phyloP scores from a whole-genome alignment of 441 rosid species.

The Croton laevigatus region DNA sequence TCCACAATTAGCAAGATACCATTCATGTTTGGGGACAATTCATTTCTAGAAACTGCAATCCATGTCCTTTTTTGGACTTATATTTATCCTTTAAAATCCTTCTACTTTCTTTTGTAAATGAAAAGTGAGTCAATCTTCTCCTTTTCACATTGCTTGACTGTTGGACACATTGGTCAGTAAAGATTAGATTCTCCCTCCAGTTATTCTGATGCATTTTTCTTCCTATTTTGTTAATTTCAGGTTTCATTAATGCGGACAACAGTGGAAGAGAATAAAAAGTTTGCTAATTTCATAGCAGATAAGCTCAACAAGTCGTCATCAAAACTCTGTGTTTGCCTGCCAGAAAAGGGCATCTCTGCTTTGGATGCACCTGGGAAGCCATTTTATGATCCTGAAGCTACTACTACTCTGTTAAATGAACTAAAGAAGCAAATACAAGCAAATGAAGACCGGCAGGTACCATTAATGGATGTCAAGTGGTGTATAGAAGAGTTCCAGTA shows the following conservation, averaged over 20 bases:
- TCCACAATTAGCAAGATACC: neutral
- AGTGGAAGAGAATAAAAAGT: slow-evolving; percentile 66
- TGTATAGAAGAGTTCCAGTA: slow-evolving; percentile 2
- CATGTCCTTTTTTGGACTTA: neutral
- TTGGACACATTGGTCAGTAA: no score
- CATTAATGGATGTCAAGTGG: slow-evolving; percentile 18
- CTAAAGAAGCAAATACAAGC: slow-evolving; percentile 53
- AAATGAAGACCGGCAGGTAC: slow-evolving; percentile 66
- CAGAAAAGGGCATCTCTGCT: slow-evolving; percentile 79
- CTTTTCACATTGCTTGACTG: neutral
- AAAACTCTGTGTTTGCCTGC: slow-evolving; percentile 64
- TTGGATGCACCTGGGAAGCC: slow-evolving; percentile 77
- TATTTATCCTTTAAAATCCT: neutral
- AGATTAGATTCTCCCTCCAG: neutral
- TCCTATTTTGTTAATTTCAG: slow-evolving; percentile 34
- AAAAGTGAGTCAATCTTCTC: neutral
- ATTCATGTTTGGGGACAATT: neutral
- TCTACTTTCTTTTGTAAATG: neutral
- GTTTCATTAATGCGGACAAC: slow-evolving; percentile 84
- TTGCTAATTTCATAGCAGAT: slow-evolving; percentile 74
- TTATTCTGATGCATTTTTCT: slow-evolving; percentile 8
- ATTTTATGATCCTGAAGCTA: slow-evolving; percentile 82
- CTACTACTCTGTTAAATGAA: slow-evolving; percentile 57
- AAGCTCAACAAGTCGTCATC: slow-evolving; percentile 72
- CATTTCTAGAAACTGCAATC: neutral